A percentile compares a stretch with the other conserved stretches of the same genome.
These are phyloP conservation scores for Pisolithus thermaeus DNA, from an alignment of 1,284 basidiomycete genomes.

Conservation along the genomic window DNA sequence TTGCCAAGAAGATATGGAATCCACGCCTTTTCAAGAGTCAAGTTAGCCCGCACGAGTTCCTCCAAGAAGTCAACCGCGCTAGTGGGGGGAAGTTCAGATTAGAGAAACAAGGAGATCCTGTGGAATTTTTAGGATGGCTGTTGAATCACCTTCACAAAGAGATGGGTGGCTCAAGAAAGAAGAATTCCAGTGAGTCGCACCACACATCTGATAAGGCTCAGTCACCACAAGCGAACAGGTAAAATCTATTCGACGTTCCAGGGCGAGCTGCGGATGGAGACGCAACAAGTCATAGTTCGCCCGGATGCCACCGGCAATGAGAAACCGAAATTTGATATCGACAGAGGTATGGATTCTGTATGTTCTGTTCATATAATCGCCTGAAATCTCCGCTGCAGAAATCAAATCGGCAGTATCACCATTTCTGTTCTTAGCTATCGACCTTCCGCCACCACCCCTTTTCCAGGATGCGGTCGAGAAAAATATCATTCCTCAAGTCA, in stretches of 20 bases:
- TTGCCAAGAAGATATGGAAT: conserved; percentile 95
- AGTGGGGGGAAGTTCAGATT: conserved; percentile 87
- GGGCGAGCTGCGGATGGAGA: conserved; percentile 89
- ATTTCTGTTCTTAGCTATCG: conserved; percentile 93
- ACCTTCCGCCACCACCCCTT: conserved; percentile 92
- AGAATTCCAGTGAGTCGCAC: conserved; percentile 67
- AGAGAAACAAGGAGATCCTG: conserved; percentile 92
- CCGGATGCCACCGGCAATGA: conserved; percentile 65
- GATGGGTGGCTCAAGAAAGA: conserved; percentile 84
- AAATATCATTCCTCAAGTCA: conserved; percentile 98
- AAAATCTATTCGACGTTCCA: conserved; percentile 93
- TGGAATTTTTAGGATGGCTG: conserved; percentile 95
- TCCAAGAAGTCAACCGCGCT: conserved; percentile 91
- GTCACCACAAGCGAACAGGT: conserved; percentile 39
- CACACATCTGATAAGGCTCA: conserved; percentile 10
- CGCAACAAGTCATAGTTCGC: conserved; percentile 87
- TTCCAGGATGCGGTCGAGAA: conserved; percentile 95
- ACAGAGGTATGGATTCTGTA: conserved; percentile 56
- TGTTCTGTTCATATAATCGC: conserved; percentile 5
- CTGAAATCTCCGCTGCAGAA: conserved; percentile 44
- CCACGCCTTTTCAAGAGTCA: conserved; percentile 94
- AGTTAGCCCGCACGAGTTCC: conserved; percentile 96
- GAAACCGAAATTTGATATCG: conserved; percentile 87
- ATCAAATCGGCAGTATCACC: conserved; percentile 84
- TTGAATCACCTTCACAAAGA: conserved; percentile 92